A percentile compares a stretch with the other conserved stretches of the same genome.
Conservation (phyloP, 2,329 filamentous ascomycete genomes). For the Volutella citrinella region DNA sequence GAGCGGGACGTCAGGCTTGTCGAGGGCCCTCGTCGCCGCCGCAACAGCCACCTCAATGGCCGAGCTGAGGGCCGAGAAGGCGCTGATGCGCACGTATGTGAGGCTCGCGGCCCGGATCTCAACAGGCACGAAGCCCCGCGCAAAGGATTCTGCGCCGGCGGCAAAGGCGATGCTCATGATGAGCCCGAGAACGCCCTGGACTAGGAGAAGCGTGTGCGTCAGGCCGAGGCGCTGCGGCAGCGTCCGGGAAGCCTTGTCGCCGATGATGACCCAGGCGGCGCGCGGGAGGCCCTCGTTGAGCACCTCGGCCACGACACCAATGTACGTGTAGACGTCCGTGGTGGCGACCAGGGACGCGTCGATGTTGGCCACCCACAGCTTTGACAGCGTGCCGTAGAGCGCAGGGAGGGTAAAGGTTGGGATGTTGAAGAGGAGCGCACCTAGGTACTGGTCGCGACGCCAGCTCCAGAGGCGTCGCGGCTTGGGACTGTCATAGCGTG, state of each 20-base stretch:
- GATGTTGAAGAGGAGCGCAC: constrained; percentile 61
- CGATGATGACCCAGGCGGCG: constrained; percentile 66
- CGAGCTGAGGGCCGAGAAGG: constrained; percentile 60
- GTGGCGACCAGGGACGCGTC: constrained; percentile 47
- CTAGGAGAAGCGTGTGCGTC: constrained; percentile 60
- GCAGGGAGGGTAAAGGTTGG: constrained; percentile 63
- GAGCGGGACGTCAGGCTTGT: constrained; percentile 67
- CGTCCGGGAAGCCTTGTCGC: constrained; percentile 55
- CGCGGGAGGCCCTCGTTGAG: constrained; percentile 71
- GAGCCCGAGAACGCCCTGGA: constrained; percentile 56
- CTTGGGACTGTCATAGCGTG: not conserved
- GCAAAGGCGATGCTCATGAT: constrained; percentile 60
- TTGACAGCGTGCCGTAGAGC: constrained; percentile 64
- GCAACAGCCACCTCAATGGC: constrained; percentile 62
- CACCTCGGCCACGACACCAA: constrained; percentile 63
- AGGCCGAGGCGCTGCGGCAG: constrained; percentile 52
- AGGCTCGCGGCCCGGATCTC: constrained; percentile 55
- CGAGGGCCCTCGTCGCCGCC: constrained; percentile 60
- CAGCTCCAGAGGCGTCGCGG: not conserved
- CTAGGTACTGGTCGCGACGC: constrained; percentile 41
- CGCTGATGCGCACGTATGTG: constrained; percentile 62
- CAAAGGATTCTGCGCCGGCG: constrained; percentile 51
- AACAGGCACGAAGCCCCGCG: constrained; percentile 59
- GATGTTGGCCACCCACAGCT: constrained; percentile 69
- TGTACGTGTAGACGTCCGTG: constrained; percentile 61